Evolutionary conservation across 257 asterid species (phyloP), one percentile per base, ranked within the genome.

Genomic region (Primulina tabacum): DNA sequence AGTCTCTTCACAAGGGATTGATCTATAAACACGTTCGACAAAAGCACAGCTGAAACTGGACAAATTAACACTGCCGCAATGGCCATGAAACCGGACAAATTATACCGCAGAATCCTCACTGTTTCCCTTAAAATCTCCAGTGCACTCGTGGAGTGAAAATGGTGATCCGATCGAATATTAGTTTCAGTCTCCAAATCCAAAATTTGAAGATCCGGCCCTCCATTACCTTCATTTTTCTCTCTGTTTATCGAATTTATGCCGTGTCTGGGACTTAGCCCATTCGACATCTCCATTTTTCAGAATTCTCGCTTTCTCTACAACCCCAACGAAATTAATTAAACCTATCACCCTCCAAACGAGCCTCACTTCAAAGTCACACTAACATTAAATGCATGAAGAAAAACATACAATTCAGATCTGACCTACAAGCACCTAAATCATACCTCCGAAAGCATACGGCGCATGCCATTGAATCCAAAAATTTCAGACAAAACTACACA

Each of bases 91-190:
- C 90, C 89, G 1, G 83, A n/a, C 0, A 83, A 76, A 79, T 90
- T 93, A 63, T 83, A 86, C 65, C 99, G 63, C 4, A 93, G 90
- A 78, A 93, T 89, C 77, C 96, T 77, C 47, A 90, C 96, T 0
- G 89, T 84, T 79, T 90, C 97, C 71, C 89, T 85, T 80, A 93
- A 69, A 74, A 93, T 93, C 65, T 90, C 96, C 73, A 93, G 64
- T 0, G 95, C 95, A 71, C 81, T 83, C 90, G 80, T 82, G 17
- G 98, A 79, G 71, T 82, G 82, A 69, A 87, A 76, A 47, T 74
- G 86, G 73, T 78, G 82, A 75, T 77, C 88, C 21, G 85, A 53
- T 20, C 78, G 77, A 63, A 64, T 47, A 58, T 28, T 71, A 18
- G 29, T 71, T 71, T 65, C 83, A 5, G 83, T 10, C 80, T 80